Evolutionary conservation across 192 early-diverging fungal genomes (phyloP), one percentile per base, ranked within the genome.

Genomic region (Backusella morwellensis): DNA sequence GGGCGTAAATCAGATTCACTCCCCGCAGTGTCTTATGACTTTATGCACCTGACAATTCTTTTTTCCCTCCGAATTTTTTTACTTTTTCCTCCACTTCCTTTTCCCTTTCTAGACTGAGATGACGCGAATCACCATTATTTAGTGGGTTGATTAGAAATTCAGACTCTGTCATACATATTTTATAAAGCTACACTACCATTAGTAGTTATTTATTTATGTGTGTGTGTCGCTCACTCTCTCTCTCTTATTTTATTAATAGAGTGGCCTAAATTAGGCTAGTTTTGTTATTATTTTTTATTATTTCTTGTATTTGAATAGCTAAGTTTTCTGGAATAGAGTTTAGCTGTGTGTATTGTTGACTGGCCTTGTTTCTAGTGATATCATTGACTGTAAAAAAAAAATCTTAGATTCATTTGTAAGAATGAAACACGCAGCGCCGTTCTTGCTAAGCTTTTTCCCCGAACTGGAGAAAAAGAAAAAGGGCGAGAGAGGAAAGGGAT

Each of bases 91-190:
- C 56, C 56, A 59, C 56, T 59, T 26, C 21, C 19, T 26, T 26
- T 59, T 59, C 56, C 56, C 56, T 59, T 59, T 59, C 56, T 26
- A 59, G 56, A 63, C 19, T 50, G 56, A 19, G 56, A 63, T 63
- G 56, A 63, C 56, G 56, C 56, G 56, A 63, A 63, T 63, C 56
- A 63, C 12, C 26, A 63, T 59, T 26, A 59, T 63, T 63, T 63
- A 63, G 56, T 63, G 26, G 56, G 8, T 63, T 63, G 21, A 56
- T 56, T 56, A 56, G 21, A 56, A 56, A 56, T 56, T 56, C 54
- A 23, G 19, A 56, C 19, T 56, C 19, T 26, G 56, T 63, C 23
- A 29, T 63, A 63, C 56, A 63, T 63, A 63, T 63, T 29, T 63
- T 63, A 63, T 63, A 63, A 9, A 6, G 54, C 12, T 63, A 17